A percentile compares a stretch with the other conserved stretches of the same genome.
Conservation (phyloP, 345 rosid species). For the Trapa incisa region DNA sequence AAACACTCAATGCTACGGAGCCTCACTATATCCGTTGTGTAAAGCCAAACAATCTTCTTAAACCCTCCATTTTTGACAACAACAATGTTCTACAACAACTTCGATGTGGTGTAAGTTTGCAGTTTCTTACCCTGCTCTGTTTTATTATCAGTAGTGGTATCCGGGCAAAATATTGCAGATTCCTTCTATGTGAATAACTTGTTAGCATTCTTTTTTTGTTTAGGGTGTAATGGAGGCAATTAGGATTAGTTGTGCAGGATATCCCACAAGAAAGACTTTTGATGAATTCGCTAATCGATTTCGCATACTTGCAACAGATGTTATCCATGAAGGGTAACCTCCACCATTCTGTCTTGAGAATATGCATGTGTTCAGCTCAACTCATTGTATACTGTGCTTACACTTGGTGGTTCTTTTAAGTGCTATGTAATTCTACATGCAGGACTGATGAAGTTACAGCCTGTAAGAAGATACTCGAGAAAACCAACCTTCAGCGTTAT, state of each 20-base stretch:
- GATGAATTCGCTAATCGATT: conserved; percentile 61
- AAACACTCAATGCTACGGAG: conserved; percentile 80
- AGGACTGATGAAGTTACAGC: conserved; percentile 63
- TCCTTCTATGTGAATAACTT: background rate
- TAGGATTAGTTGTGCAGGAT: conserved; percentile 97
- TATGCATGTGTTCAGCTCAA: conserved; percentile 1
- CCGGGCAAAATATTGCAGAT: too few species aligned
- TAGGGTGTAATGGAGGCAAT: conserved; percentile 99
- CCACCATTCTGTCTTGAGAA: background rate
- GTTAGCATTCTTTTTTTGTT: background rate
- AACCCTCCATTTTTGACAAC: conserved; percentile 84
- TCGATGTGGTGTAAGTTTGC: conserved; percentile 84
- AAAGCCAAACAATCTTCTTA: conserved; percentile 89
- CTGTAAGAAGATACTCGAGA: conserved; percentile 69
- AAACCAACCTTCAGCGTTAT: conserved; percentile 61
- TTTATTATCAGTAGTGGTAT: too few species aligned
- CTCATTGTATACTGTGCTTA: background rate
- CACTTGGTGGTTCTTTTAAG: background rate
- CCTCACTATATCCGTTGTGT: conserved; percentile 96
- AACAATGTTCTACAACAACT: conserved; percentile 73
- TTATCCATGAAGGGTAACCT: conserved; percentile 40
- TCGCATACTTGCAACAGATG: conserved; percentile 50
- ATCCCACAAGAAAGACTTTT: conserved; percentile 80
- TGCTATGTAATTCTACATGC: conserved; percentile 3
- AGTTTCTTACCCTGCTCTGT: background rate